Conservation (phyloP, 2,329 filamentous ascomycete species). For the Fusarium duplospermum region DNA sequence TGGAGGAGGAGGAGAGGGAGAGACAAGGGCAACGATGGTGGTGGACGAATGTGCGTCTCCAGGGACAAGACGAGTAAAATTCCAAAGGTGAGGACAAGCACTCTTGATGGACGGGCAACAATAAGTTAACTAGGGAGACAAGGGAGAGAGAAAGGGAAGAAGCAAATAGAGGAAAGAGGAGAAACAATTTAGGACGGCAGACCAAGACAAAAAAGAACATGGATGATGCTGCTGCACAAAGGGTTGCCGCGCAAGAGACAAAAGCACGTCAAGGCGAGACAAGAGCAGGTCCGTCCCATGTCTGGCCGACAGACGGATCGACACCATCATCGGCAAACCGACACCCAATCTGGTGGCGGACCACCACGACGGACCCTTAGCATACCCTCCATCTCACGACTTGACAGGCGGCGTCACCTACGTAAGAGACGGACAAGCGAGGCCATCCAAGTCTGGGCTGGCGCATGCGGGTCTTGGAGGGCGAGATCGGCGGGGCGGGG, state of each 20-base stretch:
- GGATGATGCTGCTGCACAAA: background rate
- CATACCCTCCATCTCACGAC: background rate
- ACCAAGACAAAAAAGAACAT: background rate
- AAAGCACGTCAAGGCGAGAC: background rate
- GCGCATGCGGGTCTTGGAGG: slow-evolving; percentile 6
- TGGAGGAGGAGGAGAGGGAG: background rate
- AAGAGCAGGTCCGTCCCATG: background rate
- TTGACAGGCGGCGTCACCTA: slow-evolving; percentile 10
- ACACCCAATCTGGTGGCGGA: slow-evolving; percentile 13
- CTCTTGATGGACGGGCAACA: background rate
- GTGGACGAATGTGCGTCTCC: slow-evolving; percentile 27
- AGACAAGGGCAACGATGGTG: slow-evolving; percentile 4
- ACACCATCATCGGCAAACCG: background rate
- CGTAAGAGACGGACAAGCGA: slow-evolving; percentile 20
- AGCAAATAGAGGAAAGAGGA: background rate
- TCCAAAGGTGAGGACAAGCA: slow-evolving; percentile 6
- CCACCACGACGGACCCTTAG: background rate
- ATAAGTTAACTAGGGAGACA: background rate
- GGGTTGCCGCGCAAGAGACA: background rate
- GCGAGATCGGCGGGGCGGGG: slow-evolving; percentile 14
- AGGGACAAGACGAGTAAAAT: slow-evolving; percentile 12
- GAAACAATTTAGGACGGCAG: background rate
- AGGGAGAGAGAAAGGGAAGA: background rate
- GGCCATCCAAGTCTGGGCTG: slow-evolving; percentile 5
- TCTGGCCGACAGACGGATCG: background rate